A percentile compares a stretch with the other conserved stretches of the same genome.
phyloP scores from a whole-genome alignment of 306 rosid species.

The Sesbania bispinosa region DNA sequence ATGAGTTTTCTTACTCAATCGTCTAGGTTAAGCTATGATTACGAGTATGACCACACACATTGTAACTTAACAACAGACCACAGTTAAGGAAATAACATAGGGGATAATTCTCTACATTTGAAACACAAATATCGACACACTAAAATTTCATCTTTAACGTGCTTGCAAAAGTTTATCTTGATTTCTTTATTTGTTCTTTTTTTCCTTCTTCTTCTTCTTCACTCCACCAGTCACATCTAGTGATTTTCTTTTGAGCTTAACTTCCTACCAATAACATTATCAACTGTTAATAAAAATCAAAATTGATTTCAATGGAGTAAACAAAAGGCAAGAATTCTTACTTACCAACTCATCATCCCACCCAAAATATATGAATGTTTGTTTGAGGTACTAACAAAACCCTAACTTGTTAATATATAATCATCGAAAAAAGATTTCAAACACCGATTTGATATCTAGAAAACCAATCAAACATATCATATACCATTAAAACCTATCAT shows the following conservation, averaged over 20 bases:
- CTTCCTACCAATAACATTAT: conserved; percentile 89
- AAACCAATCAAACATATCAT: neutral
- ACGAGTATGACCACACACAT: neutral
- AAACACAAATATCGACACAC: conserved; percentile 44
- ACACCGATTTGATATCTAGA: neutral
- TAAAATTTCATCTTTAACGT: conserved; percentile 46
- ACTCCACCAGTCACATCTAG: conserved; percentile 87
- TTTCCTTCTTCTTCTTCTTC: conserved; percentile 93
- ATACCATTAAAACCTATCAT: too few species aligned
- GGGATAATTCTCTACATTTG: too few species aligned
- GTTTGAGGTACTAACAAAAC: neutral
- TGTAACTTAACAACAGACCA: neutral
- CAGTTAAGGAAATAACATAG: neutral
- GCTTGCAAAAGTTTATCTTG: conserved; percentile 48
- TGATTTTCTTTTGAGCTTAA: conserved; percentile 98
- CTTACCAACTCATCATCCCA: too few species aligned
- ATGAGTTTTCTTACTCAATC: neutral
- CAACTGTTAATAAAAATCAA: conserved; percentile 38
- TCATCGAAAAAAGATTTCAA: neutral
- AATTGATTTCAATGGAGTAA: neutral
- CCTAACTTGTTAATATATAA: conserved; percentile 1
- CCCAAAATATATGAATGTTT: neutral
- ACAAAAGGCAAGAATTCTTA: neutral
- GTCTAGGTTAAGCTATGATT: neutral
- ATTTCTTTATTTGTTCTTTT: conserved; percentile 48